Evolutionary conservation across 2,329 filamentous ascomycete species (phyloP).

Genomic region (Hypoxylon sp.): DNA sequence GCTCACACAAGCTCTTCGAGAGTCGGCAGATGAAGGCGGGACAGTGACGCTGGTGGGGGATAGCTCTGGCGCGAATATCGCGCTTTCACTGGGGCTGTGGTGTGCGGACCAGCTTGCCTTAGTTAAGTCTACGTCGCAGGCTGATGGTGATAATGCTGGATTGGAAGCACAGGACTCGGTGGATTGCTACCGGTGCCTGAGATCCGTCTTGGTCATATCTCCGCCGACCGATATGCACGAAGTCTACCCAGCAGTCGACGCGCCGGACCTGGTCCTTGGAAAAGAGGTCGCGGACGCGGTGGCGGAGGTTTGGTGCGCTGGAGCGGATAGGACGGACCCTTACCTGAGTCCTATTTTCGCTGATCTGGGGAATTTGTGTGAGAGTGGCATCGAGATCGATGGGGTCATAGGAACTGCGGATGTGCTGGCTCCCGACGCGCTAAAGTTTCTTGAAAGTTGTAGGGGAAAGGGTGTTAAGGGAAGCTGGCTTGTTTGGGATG

Average conservation of each 20-base stretch:
- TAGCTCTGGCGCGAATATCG: too few species aligned
- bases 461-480: constrained; percentile 55
- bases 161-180: too few species aligned
- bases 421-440: constrained; percentile 61
- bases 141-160: too few species aligned
- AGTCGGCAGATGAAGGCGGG: too few species aligned
- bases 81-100: too few species aligned
- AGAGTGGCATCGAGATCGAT: constrained; percentile 56
- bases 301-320: constrained; percentile 51
- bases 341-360: constrained; percentile 1
- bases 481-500: constrained; percentile 66
- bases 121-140: too few species aligned
- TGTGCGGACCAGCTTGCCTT: too few species aligned
- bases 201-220: too few species aligned
- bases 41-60: too few species aligned
- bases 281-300: constrained; percentile 51
- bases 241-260: constrained; percentile 56
- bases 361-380: constrained; percentile 51
- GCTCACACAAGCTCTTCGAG: too few species aligned
- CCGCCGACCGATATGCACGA: too few species aligned
- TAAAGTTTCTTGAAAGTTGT: constrained; percentile 56
- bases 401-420: constrained; percentile 62
- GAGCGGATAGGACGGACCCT: constrained; percentile 10
- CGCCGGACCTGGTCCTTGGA: constrained; percentile 56
- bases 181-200: too few species aligned